These are phyloP conservation scores for Boletus sp. DNA, from an alignment of 1,284 basidiomycete genomes.

Conservation along the genomic window DNA sequence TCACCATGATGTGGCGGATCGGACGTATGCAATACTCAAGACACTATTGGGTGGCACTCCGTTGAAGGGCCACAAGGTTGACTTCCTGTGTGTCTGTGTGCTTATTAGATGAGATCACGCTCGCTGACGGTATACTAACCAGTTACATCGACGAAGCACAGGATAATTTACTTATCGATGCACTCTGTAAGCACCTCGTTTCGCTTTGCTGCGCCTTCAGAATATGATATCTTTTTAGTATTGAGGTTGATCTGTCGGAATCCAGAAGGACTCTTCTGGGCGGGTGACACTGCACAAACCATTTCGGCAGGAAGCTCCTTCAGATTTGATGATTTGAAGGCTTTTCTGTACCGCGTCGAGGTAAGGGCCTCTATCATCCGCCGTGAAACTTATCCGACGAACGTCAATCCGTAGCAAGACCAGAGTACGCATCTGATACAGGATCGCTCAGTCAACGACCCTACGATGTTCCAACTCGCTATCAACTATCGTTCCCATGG, in stretches of 20 bases:
- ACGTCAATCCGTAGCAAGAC: constrained; percentile 23
- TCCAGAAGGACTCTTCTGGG: constrained; percentile 73
- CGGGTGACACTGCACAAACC: constrained; percentile 79
- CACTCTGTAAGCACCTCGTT: constrained; percentile 47
- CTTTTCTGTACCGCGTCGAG: constrained; percentile 64
- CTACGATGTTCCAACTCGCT: constrained; percentile 60
- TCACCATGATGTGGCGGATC: constrained; percentile 67
- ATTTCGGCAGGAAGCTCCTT: constrained; percentile 75
- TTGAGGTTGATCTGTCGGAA: constrained; percentile 63
- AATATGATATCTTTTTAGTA: constrained; percentile 46
- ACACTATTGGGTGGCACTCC: constrained; percentile 36
- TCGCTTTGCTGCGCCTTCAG: not conserved
- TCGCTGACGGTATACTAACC: constrained; percentile 7
- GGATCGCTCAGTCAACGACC: constrained; percentile 33
- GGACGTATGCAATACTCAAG: constrained; percentile 60
- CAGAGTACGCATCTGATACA: constrained; percentile 18
- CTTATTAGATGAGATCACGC: not conserved
- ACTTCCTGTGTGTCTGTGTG: constrained; percentile 55
- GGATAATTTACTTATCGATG: constrained; percentile 72
- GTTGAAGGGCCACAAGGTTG: constrained; percentile 49
- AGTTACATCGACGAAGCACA: constrained; percentile 78
- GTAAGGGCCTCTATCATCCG: constrained; percentile 35
- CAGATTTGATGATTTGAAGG: constrained; percentile 71
- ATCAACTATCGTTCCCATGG: constrained; percentile 74
- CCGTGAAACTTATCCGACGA: not conserved